phyloP scores from a whole-genome alignment of 1,284 basidiomycete species.

The Ustilago esculenta region DNA sequence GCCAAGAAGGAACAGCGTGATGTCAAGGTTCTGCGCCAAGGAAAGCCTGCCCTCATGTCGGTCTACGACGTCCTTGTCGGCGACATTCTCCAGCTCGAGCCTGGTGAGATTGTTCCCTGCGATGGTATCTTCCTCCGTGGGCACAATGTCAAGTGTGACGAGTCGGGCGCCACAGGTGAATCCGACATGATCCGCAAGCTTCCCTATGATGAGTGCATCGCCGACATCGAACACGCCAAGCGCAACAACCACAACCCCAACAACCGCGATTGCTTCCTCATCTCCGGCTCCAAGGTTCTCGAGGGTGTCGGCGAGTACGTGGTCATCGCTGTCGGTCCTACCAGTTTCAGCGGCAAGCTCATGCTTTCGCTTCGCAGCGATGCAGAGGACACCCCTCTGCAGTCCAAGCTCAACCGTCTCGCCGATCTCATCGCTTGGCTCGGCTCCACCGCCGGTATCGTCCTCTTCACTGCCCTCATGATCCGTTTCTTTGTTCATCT shows the following conservation, averaged over 20 bases:
- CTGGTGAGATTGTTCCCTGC: conserved; percentile 93
- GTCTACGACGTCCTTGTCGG: conserved; percentile 88
- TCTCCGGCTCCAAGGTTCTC: conserved; percentile 92
- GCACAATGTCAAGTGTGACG: conserved; percentile 94
- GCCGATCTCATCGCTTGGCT: conserved; percentile 94
- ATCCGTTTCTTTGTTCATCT: conserved; percentile 93
- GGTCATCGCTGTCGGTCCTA: conserved; percentile 88
- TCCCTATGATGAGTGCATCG: conserved; percentile 80
- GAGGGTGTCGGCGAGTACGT: conserved; percentile 95
- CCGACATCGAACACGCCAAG: conserved; percentile 67
- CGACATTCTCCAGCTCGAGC: conserved; percentile 88
- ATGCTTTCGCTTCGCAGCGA: conserved; percentile 72
- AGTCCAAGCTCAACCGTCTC: conserved; percentile 88
- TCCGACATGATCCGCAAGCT: conserved; percentile 92
- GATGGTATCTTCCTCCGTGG: conserved; percentile 93
- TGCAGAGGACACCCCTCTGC: conserved; percentile 85
- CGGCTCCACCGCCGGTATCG: conserved; percentile 81
- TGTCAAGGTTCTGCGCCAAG: conserved; percentile 89
- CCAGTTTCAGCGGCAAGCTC: conserved; percentile 89
- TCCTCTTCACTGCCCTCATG: conserved; percentile 86
- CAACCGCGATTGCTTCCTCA: conserved; percentile 84
- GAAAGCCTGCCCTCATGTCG: conserved; percentile 83
- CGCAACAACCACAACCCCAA: conserved; percentile 70
- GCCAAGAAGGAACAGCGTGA: conserved; percentile 94
- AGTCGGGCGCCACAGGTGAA: conserved; percentile 95